Evolutionary conservation across 2,329 filamentous ascomycete species (phyloP), one percentile per base, ranked within the genome.

Genomic region (Colletotrichum truncatum): DNA sequence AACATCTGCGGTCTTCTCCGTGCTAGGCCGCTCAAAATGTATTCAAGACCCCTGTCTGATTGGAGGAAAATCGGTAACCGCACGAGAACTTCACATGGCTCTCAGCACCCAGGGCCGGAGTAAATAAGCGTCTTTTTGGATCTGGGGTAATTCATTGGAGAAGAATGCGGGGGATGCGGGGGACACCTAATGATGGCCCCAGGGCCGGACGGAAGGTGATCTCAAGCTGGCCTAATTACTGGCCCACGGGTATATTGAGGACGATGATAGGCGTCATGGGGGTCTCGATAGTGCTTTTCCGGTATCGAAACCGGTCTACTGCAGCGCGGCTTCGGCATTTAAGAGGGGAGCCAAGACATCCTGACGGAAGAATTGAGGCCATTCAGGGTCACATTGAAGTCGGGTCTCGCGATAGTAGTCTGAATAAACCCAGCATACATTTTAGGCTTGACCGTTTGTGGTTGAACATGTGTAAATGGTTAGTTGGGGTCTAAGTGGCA

Each of bases 151-250:
- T 25, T 38, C 49, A 65, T 65, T 62, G 57, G 62, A 62, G 62
- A 51, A 62, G 62, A 56, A 62, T 65, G 62, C 57, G 62, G 62
- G 57, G 62, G 57, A 55, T 62, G 57, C 55, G 61, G 55, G 55
- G 57, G 41, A 41, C 18, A 39, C n/a, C 46, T 53, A 16, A 51
- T 18, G 45, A 52, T 43, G 38, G 45, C 54, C 54, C 23, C 21
- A 21, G 54, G 28, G 28, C 34, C 38, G 16, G 49, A 11, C 36
- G 36, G 36, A 23, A 23, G 16, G 49, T 23, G 34, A 43, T 62
- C 36, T 55, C 34, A 41, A 65, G 28, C 16, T 55, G 43, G 62
- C 11, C 10, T 18, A 43, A 62, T 32, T 51, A 49, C 62, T 57
- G 41, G 49, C 41, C 14, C 11, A 25, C 39, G 57, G 34, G 51